Conservation (phyloP, 176 grass and related monocot species). For the Phyllostachys edulis region DNA sequence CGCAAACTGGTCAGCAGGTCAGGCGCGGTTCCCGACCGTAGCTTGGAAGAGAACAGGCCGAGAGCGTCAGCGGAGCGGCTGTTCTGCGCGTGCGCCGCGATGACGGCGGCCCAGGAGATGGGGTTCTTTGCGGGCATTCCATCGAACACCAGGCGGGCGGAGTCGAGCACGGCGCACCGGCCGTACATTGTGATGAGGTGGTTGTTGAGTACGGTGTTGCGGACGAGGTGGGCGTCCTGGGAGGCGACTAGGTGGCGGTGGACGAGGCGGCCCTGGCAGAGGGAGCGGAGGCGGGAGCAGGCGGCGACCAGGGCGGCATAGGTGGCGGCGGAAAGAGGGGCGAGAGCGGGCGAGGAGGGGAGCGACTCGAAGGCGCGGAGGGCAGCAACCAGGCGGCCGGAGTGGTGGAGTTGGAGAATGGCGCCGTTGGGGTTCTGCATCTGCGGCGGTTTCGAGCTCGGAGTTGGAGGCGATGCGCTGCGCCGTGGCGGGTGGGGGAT, state of each 20-base stretch:
- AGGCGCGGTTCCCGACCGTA: constrained; percentile 33
- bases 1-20: constrained; percentile 81
- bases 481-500: constrained; percentile 5
- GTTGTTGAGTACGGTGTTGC: constrained; percentile 47
- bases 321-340: constrained; percentile 30
- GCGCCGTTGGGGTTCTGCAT: constrained; percentile 43
- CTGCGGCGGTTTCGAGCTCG: not conserved
- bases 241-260: constrained; percentile 43
- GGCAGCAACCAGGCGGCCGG: constrained; percentile 34
- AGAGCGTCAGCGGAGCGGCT: constrained; percentile 27
- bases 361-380: constrained; percentile 45
- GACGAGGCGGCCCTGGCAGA: constrained; percentile 41
- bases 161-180: constrained; percentile 38
- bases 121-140: constrained; percentile 65
- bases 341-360: not conserved
- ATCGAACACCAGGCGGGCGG: constrained; percentile 49
- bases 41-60: constrained; percentile 62
- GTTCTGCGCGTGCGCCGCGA: constrained; percentile 63
- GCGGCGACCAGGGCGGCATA: constrained; percentile 50
- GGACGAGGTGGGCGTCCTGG: not conserved
- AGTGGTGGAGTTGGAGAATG: constrained; percentile 53
- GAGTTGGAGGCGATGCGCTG: not conserved
- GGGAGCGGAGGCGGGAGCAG: constrained; percentile 49
- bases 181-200: constrained; percentile 55
- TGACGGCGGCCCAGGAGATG: constrained; percentile 76